Percentiles rank a stretch among this genome's conserved stretches.
Conservation (phyloP, 768 basidiomycete genomes). For the Naganishia vishniacii region DNA sequence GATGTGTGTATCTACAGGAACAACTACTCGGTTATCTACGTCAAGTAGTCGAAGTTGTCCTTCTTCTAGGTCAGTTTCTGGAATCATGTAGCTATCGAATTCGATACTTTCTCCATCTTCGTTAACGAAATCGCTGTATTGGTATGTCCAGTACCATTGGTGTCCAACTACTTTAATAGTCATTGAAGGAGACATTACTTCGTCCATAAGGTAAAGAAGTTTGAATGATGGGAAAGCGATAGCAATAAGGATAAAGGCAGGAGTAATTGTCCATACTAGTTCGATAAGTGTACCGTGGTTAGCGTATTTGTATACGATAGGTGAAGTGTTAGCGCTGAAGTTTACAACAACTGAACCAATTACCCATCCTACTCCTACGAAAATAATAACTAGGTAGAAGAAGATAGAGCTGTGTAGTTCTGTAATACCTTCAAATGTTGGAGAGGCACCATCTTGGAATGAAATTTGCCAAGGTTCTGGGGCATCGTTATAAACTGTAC, state of each 20-base stretch:
- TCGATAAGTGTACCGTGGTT: conserved; percentile 34
- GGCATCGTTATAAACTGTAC: conserved; percentile 13
- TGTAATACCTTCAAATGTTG: conserved; percentile 26
- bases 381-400: conserved; percentile 29
- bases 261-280: conserved; percentile 35
- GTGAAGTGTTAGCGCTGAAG: conserved; percentile 27
- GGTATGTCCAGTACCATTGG: conserved; percentile 30
- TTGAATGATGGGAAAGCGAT: conserved; percentile 36
- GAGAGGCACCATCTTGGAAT: conserved; percentile 25
- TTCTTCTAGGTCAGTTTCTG: conserved; percentile 36
- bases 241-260: conserved; percentile 31
- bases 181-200: conserved; percentile 33
- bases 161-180: conserved; percentile 33
- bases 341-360: conserved; percentile 26
- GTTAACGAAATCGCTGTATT: conserved; percentile 35
- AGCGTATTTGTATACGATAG: conserved; percentile 31
- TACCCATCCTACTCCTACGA: conserved; percentile 29
- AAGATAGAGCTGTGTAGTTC: conserved; percentile 26
- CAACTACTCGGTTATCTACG: conserved; percentile 37
- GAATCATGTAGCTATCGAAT: conserved; percentile 34
- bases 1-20: conserved; percentile 38
- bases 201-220: conserved; percentile 34
- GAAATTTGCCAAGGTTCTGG: conserved; percentile 23
- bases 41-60: conserved; percentile 38
- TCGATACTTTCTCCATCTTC: conserved; percentile 34